phyloP scores from a whole-genome alignment of 2,329 filamentous ascomycete species.

The Aspergillus melleus region DNA sequence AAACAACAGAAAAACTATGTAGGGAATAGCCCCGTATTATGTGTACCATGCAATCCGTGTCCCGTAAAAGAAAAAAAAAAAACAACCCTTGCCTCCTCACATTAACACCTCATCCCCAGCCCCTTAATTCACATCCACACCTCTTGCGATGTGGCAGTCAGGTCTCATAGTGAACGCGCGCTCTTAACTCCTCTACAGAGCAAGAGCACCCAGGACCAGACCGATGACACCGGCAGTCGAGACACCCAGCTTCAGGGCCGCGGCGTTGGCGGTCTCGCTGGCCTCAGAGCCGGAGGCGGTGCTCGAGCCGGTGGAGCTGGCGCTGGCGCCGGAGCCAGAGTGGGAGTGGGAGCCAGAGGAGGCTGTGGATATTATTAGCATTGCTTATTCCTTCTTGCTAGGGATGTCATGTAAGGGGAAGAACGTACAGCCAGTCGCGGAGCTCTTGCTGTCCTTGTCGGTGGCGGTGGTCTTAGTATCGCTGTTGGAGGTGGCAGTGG shows the following conservation, averaged over 20 bases:
- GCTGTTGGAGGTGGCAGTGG: conserved; percentile 10
- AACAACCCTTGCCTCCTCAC: conserved; percentile 4
- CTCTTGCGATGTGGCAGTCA: background rate
- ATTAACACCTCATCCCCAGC: background rate
- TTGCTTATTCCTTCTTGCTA: background rate
- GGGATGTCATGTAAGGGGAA: background rate
- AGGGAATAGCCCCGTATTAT: background rate
- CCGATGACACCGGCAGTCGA: conserved; percentile 37
- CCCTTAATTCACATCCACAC: background rate
- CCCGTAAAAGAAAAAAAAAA: conserved; percentile 1
- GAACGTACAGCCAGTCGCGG: conserved; percentile 11
- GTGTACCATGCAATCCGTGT: background rate
- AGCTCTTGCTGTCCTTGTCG: conserved; percentile 7
- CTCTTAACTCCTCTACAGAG: conserved; percentile 30
- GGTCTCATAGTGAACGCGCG: background rate
- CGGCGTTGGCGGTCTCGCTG: conserved; percentile 31
- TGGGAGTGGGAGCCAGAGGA: background rate
- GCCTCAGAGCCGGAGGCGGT: conserved; percentile 13
- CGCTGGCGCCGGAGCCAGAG: conserved; percentile 14
- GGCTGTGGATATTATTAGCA: background rate
- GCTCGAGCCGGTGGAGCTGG: conserved; percentile 9
- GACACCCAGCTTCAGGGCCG: conserved; percentile 31
- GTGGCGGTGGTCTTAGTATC: conserved; percentile 15
- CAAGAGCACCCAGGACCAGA: conserved; percentile 37
- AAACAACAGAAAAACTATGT: conserved; percentile 7